Conservation (phyloP, 768 basidiomycete species). For the Mycena maculata region DNA sequence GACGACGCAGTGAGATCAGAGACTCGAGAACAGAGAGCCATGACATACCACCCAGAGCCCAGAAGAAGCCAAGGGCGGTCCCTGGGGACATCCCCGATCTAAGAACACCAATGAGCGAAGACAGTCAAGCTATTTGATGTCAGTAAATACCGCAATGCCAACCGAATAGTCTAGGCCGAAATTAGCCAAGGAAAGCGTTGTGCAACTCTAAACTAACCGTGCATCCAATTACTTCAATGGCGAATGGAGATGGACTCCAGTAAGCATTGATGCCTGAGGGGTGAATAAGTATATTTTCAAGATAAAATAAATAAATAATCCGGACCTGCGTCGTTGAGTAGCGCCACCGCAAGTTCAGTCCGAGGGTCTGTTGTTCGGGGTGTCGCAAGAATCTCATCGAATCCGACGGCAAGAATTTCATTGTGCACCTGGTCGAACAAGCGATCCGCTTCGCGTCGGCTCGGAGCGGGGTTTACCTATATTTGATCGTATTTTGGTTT, state of each 20-base stretch:
- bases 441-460: constrained; percentile 64
- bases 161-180: constrained; percentile 66
- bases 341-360: constrained; percentile 70
- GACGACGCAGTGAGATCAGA: constrained; percentile 3
- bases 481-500: no score
- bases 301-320: neutral
- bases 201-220: constrained; percentile 57
- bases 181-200: neutral
- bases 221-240: constrained; percentile 74
- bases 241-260: constrained; percentile 68
- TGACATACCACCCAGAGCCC: constrained; percentile 68
- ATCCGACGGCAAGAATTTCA: constrained; percentile 75
- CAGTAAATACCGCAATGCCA: constrained; percentile 66
- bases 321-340: constrained; percentile 76
- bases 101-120: neutral
- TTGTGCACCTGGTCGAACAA: constrained; percentile 80
- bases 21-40: neutral
- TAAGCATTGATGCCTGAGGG: constrained; percentile 72
- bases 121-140: no score
- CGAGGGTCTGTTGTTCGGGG: constrained; percentile 70
- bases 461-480: constrained; percentile 64
- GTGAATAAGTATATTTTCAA: neutral
- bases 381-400: constrained; percentile 72
- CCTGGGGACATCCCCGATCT: constrained; percentile 79
- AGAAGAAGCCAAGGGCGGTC: constrained; percentile 78